Percentiles rank a stretch among this genome's conserved stretches.
phyloP scores from a whole-genome alignment of 768 basidiomycete species.

The Agrocybe praecox region DNA sequence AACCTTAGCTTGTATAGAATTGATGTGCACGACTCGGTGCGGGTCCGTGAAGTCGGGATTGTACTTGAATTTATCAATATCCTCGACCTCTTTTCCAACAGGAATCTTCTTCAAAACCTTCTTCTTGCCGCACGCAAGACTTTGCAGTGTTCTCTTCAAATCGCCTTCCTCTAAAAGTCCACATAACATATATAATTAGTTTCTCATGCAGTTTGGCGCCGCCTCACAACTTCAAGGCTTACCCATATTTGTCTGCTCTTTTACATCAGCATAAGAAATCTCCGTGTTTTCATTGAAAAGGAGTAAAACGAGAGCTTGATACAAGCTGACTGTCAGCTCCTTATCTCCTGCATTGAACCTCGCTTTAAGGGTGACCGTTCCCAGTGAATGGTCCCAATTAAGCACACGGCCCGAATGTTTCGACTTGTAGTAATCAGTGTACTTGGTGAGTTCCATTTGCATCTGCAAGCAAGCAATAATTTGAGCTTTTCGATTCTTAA shows the following conservation, averaged over 20 bases:
- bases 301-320: conserved; percentile 85
- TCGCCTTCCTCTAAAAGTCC: conserved; percentile 61
- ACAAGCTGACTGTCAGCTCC: conserved; percentile 89
- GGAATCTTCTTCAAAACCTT: conserved; percentile 85
- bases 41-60: conserved; percentile 85
- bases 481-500: conserved; percentile 3
- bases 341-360: conserved; percentile 71
- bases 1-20: conserved; percentile 93
- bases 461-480: conserved; percentile 50
- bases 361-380: conserved; percentile 76
- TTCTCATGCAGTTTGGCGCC: no score
- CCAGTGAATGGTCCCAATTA: conserved; percentile 86
- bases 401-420: conserved; percentile 79
- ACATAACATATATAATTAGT: conserved; percentile 15
- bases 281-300: conserved; percentile 77
- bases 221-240: conserved; percentile 24
- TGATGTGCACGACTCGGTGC: conserved; percentile 83
- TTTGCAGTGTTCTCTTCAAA: conserved; percentile 85
- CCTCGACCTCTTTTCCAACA: conserved; percentile 72
- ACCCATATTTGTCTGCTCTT: conserved; percentile 74
- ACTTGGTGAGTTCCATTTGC: conserved; percentile 67
- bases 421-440: conserved; percentile 69
- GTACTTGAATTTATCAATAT: conserved; percentile 77
- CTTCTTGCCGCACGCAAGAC: conserved; percentile 89
- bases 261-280: conserved; percentile 68